Evolutionary conservation across 441 rosid genomes (phyloP).

Genomic region (Pelargonium myrrhifolium): DNA sequence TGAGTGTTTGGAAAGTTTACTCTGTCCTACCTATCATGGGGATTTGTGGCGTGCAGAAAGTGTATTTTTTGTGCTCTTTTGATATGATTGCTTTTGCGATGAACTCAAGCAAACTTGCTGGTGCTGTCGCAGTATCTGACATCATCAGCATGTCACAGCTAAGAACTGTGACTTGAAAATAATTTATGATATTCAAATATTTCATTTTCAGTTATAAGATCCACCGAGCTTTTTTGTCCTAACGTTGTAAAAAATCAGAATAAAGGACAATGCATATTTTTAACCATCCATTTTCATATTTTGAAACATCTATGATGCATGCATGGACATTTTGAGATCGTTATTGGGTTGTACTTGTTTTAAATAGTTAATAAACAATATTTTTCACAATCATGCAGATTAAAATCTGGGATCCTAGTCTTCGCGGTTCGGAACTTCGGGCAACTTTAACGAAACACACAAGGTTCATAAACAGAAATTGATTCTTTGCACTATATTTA

Average conservation of each 20-base stretch:
- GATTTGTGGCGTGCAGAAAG: not conserved
- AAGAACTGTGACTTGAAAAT: not conserved
- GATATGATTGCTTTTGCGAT: not conserved
- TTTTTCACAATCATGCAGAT: constrained; percentile 46
- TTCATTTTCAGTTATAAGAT: not conserved
- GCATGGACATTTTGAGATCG: not conserved
- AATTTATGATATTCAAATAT: not conserved
- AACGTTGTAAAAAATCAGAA: not conserved
- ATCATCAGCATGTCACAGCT: not conserved
- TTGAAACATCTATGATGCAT: not conserved
- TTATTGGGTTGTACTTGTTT: not conserved
- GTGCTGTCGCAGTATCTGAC: constrained; percentile 3
- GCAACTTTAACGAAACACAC: constrained; percentile 91
- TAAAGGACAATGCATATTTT: not conserved
- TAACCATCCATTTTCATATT: not conserved
- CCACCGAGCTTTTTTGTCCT: not conserved
- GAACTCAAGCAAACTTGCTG: not conserved
- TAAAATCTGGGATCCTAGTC: constrained; percentile 98
- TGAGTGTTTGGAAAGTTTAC: constrained; percentile 6
- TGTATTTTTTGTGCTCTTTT: not conserved
- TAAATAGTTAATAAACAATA: not conserved
- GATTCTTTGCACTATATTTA: constrained; percentile 1
- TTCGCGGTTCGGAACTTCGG: constrained; percentile 93
- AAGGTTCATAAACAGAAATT: constrained; percentile 38
- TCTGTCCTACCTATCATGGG: not conserved